These are phyloP conservation scores for Talaromyces sp. DNA, from an alignment of 2,329 filamentous ascomycete species.

Conservation along the genomic window DNA sequence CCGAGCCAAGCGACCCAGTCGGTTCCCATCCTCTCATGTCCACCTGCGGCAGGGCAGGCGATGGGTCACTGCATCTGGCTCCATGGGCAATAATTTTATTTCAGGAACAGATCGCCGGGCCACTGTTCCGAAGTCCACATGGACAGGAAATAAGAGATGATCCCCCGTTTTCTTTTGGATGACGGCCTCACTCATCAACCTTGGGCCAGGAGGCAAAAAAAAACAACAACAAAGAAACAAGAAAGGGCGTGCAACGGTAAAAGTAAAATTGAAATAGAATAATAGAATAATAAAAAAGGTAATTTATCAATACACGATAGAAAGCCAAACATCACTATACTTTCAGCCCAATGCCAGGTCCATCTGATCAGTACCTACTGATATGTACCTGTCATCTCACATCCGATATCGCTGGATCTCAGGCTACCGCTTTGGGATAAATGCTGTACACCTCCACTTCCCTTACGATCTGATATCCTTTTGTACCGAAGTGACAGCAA, in stretches of 20 bases:
- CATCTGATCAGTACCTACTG: too few relatives aligned
- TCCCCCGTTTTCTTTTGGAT: not conserved
- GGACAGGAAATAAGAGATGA: not conserved
- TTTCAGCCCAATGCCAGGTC: not conserved
- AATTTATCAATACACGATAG: not conserved
- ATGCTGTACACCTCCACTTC: not conserved
- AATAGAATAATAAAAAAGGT: too few relatives aligned
- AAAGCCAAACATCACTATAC: not conserved
- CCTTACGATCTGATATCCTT: not conserved
- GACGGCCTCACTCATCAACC: too few relatives aligned
- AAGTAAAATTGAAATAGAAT: too few relatives aligned
- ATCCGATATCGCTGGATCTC: not conserved
- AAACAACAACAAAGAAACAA: not conserved
- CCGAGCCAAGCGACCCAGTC: slow-evolving; percentile 1
- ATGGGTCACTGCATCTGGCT: not conserved
- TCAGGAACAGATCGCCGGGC: not conserved
- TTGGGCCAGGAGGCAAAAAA: not conserved
- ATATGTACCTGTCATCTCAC: not conserved
- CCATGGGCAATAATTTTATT: not conserved
- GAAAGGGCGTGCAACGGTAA: too few relatives aligned
- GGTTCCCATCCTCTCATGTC: not conserved
- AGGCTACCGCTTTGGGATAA: not conserved
- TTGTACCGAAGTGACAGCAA: not conserved
- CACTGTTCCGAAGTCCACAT: not conserved
- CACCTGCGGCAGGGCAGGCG: not conserved